A percentile compares a stretch with the other conserved stretches of the same genome.
Conservation (phyloP, 75 land plant genomes). For the Sequoia sempervirens region DNA sequence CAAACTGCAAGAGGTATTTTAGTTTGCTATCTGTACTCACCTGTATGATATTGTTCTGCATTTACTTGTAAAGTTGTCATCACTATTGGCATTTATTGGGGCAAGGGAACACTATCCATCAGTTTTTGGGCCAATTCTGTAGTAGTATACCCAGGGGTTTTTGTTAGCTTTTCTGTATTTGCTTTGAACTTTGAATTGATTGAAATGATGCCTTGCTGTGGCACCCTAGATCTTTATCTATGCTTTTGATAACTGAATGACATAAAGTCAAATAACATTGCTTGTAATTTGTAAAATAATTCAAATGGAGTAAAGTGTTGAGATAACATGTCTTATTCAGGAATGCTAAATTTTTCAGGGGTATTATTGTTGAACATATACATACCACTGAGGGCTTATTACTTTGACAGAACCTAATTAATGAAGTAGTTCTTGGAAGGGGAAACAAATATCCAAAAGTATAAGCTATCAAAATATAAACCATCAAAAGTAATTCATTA, state of each 20-base stretch:
- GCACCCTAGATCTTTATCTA: background rate
- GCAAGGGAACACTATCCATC: background rate
- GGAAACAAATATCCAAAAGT: no score
- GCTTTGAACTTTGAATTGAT: background rate
- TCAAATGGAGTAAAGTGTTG: background rate
- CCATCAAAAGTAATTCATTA: no score
- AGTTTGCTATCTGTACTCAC: background rate
- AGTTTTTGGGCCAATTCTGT: background rate
- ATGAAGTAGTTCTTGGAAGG: no score
- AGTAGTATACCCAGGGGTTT: background rate
- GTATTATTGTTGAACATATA: no score
- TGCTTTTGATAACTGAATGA: background rate
- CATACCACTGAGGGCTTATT: no score
- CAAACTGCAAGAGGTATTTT: conserved; percentile 68
- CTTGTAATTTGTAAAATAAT: no score
- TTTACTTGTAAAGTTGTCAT: background rate
- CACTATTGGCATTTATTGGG: background rate
- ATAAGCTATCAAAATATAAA: no score
- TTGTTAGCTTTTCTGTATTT: background rate
- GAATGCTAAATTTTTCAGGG: no score
- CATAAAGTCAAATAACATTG: background rate
- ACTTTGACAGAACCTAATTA: no score
- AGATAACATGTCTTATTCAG: background rate
- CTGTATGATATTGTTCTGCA: background rate
- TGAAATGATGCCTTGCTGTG: background rate